phyloP scores from a whole-genome alignment of 306 rosid genomes.

The Trifolium subterraneum region DNA sequence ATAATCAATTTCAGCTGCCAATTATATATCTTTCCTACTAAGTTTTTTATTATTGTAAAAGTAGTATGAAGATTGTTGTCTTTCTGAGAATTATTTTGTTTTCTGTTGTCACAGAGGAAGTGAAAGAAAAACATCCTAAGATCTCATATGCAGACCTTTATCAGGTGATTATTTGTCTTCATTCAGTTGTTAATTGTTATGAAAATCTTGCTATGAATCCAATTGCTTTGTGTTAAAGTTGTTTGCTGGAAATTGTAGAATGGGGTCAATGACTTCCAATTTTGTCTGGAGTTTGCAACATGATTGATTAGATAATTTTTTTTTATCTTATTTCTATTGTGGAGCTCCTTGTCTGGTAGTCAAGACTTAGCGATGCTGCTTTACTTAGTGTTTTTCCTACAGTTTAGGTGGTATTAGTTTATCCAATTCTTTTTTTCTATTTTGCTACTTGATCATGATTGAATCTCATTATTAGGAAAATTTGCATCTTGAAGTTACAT shows the following conservation, averaged over 20 bases:
- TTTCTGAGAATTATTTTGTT: constrained; percentile 42
- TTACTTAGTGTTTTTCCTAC: constrained; percentile 27
- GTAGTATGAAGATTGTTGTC: neutral
- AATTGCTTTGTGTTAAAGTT: constrained; percentile 18
- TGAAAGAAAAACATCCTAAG: constrained; percentile 74
- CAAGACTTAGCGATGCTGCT: neutral
- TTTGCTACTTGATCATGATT: constrained; percentile 28
- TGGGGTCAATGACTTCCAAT: constrained; percentile 1
- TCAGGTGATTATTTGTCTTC: constrained; percentile 68
- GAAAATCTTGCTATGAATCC: constrained; percentile 13
- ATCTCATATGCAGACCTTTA: constrained; percentile 85
- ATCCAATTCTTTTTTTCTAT: constrained; percentile 25
- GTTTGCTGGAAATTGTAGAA: constrained; percentile 15
- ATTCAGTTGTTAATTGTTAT: constrained; percentile 10
- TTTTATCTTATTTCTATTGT: constrained; percentile 8
- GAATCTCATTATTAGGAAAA: constrained; percentile 6
- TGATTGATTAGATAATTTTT: neutral
- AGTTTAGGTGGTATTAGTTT: constrained; percentile 19
- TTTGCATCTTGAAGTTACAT: constrained; percentile 21
- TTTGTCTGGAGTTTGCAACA: constrained; percentile 23
- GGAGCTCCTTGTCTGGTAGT: constrained; percentile 11
- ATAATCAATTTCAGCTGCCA: constrained; percentile 22
- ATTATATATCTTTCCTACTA: neutral
- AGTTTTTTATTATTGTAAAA: neutral
- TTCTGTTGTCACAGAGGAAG: constrained; percentile 73